A percentile compares a stretch with the other conserved stretches of the same genome.
Conservation (phyloP, 2,329 filamentous ascomycete species). For the Claviceps maximensis region DNA sequence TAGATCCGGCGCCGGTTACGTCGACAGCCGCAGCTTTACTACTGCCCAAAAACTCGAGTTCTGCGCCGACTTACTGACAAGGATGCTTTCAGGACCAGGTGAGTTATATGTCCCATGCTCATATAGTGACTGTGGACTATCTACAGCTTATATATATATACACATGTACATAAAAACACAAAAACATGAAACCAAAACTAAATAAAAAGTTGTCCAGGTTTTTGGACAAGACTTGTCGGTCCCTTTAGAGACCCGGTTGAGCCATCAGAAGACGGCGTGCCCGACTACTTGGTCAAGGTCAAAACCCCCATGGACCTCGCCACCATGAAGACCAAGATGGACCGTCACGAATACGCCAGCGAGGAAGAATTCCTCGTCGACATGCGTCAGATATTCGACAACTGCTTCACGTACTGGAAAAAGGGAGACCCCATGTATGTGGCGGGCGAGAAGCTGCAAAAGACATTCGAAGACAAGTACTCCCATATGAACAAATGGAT, state of each 20-base stretch:
- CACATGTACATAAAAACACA: too few relatives aligned
- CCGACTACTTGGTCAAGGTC: constrained; percentile 48
- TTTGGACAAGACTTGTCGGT: constrained; percentile 52
- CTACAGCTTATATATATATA: too few relatives aligned
- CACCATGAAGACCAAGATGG: constrained; percentile 49
- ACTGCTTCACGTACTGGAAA: constrained; percentile 52
- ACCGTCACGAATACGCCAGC: constrained; percentile 34
- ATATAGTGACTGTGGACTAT: too few relatives aligned
- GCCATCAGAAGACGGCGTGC: constrained; percentile 41
- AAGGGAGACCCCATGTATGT: constrained; percentile 40
- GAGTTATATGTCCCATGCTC: constrained; percentile 8
- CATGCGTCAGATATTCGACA: constrained; percentile 48
- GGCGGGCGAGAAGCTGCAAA: constrained; percentile 44
- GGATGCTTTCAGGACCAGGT: constrained; percentile 52
- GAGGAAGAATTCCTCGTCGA: constrained; percentile 43
- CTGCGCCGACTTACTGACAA: constrained; percentile 41
- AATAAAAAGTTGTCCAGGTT: constrained; percentile 30
- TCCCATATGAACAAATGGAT: constrained; percentile 47
- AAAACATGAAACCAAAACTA: too few relatives aligned
- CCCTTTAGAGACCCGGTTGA: constrained; percentile 49
- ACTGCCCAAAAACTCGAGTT: constrained; percentile 39
- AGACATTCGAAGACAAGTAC: constrained; percentile 46
- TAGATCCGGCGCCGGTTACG: constrained; percentile 18
- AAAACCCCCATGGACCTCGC: constrained; percentile 48
- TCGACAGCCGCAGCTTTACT: constrained; percentile 21